Evolutionary conservation across 2,329 filamentous ascomycete species (phyloP).

Genomic region (Stenocarpella maydis): DNA sequence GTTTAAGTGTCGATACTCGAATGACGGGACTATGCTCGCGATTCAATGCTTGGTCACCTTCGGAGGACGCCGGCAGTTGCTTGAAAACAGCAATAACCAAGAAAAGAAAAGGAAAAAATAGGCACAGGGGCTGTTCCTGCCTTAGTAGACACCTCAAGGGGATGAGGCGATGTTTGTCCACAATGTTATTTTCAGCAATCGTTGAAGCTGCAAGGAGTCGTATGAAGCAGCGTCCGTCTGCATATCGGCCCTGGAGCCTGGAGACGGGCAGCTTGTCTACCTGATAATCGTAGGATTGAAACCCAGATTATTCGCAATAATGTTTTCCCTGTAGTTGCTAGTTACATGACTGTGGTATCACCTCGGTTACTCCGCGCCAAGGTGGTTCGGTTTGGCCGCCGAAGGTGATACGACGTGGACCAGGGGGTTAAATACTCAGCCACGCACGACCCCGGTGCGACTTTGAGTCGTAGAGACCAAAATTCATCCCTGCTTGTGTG

Average conservation of each 20-base stretch:
- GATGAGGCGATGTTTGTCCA: slow-evolving; percentile 6
- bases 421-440: too few relatives aligned
- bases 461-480: slow-evolving; percentile 17
- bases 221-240: slow-evolving; percentile 5
- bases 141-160: neutral
- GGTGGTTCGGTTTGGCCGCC: neutral
- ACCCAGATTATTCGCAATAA: neutral
- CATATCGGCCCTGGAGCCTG: neutral
- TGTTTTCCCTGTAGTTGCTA: neutral
- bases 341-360: slow-evolving; percentile 1
- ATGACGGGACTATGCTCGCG: neutral
- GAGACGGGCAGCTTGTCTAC: neutral
- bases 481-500: neutral
- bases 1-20: slow-evolving; percentile 7
- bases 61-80: slow-evolving; percentile 5
- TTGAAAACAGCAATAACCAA: too few relatives aligned
- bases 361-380: slow-evolving; percentile 14
- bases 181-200: slow-evolving; percentile 3
- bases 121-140: slow-evolving; percentile 3
- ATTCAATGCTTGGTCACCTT: neutral
- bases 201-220: neutral
- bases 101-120: too few relatives aligned
- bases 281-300: slow-evolving; percentile 12
- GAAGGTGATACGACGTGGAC: slow-evolving; percentile 4
- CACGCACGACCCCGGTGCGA: slow-evolving; percentile 2